phyloP scores from a whole-genome alignment of 352 stramenopile genomes.

The Phytophthora fragariaefolia region DNA sequence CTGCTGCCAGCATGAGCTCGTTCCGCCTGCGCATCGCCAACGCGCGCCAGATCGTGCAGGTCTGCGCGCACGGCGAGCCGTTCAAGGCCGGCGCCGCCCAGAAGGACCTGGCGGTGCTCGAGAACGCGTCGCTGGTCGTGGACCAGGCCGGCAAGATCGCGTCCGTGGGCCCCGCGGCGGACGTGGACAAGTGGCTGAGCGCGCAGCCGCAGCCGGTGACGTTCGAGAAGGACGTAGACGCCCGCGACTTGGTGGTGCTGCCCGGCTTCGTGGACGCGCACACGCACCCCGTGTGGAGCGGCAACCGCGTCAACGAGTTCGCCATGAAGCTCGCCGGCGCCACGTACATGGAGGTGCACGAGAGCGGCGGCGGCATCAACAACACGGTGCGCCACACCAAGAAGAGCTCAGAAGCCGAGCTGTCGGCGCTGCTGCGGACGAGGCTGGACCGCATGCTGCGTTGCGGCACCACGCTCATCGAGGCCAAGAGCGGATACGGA shows the following conservation, averaged over 20 bases:
- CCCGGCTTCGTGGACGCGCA: slow-evolving; percentile 85
- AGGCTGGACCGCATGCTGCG: slow-evolving; percentile 80
- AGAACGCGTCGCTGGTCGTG: slow-evolving; percentile 67
- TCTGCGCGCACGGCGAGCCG: slow-evolving; percentile 63
- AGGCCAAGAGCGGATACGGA: slow-evolving; percentile 87
- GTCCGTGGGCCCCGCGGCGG: slow-evolving; percentile 59
- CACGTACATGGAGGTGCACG: slow-evolving; percentile 88
- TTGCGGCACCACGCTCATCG: slow-evolving; percentile 75
- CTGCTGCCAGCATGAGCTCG: slow-evolving; percentile 61
- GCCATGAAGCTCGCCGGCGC: slow-evolving; percentile 87
- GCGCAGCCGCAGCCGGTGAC: slow-evolving; percentile 60
- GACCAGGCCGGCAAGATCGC: slow-evolving; percentile 59
- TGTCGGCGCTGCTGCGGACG: slow-evolving; percentile 52
- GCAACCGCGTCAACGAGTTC: slow-evolving; percentile 87
- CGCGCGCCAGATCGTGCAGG: slow-evolving; percentile 76
- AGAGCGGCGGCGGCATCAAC: slow-evolving; percentile 81
- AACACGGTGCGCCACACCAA: slow-evolving; percentile 79
- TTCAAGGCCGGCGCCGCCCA: slow-evolving; percentile 74
- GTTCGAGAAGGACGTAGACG: slow-evolving; percentile 82
- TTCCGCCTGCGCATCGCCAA: slow-evolving; percentile 76
- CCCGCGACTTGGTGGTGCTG: slow-evolving; percentile 69
- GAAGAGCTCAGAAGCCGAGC: slow-evolving; percentile 67
- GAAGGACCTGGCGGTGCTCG: slow-evolving; percentile 66
- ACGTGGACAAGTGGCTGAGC: slow-evolving; percentile 65
- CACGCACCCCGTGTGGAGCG: slow-evolving; percentile 86